Evolutionary conservation across 2,329 filamentous ascomycete species (phyloP).

Genomic region (Fonsecaea nubica): DNA sequence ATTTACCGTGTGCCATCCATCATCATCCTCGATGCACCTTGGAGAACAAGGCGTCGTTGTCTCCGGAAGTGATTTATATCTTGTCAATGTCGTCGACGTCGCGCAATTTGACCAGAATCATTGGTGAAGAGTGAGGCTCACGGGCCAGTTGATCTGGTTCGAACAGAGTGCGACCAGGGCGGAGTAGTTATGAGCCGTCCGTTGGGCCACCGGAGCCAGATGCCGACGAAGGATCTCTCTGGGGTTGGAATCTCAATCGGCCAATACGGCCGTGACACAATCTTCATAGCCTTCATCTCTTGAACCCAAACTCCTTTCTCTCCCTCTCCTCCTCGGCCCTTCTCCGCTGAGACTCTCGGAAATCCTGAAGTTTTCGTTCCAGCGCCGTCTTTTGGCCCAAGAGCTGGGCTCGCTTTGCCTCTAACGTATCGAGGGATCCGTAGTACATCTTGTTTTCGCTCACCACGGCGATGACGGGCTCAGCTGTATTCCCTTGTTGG

Average conservation of each 20-base stretch:
- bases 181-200: not conserved
- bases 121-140: not conserved
- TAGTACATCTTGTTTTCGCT: slow-evolving; percentile 10
- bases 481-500: not conserved
- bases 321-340: slow-evolving; percentile 24
- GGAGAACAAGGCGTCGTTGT: not conserved
- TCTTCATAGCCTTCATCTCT: slow-evolving; percentile 14
- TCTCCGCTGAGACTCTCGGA: slow-evolving; percentile 25
- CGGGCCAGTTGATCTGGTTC: not conserved
- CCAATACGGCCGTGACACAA: not conserved
- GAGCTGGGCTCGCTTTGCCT: slow-evolving; percentile 30
- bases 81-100: not conserved
- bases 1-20: not conserved
- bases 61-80: not conserved
- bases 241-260: not conserved
- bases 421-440: slow-evolving; percentile 22
- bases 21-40: not conserved
- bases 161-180: not conserved
- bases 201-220: not conserved
- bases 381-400: slow-evolving; percentile 29
- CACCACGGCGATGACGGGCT: not conserved
- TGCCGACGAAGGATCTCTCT: not conserved
- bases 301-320: slow-evolving; percentile 27
- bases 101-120: not conserved
- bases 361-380: slow-evolving; percentile 27